A percentile compares a stretch with the other conserved stretches of the same genome.
These are phyloP conservation scores for Paecilomyces sp. DNA, from an alignment of 2,329 filamentous ascomycete species.

Conservation along the genomic window DNA sequence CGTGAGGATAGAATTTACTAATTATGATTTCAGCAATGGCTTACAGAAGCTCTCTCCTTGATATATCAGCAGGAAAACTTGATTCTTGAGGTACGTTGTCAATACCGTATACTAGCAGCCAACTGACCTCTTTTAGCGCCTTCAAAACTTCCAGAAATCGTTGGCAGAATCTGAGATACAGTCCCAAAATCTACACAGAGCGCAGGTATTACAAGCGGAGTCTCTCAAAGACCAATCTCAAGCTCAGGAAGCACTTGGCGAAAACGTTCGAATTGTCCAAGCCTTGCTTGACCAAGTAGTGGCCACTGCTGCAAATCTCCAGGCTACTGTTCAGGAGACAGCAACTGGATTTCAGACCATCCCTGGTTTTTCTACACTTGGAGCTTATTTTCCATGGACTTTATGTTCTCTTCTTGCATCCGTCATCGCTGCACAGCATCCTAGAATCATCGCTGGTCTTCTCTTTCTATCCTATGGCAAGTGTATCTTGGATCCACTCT, in stretches of 20 bases:
- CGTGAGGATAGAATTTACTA: constrained; percentile 1
- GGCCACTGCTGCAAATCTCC: constrained; percentile 21
- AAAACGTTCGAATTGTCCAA: constrained; percentile 19
- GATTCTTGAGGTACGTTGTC: constrained; percentile 23
- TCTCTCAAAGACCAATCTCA: constrained; percentile 16
- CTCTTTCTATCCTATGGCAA: not conserved
- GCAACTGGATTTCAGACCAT: constrained; percentile 14
- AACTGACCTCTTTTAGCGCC: constrained; percentile 17
- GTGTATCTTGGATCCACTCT: not conserved
- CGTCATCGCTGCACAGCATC: constrained; percentile 16
- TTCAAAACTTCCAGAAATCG: constrained; percentile 23
- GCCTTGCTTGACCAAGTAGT: constrained; percentile 23
- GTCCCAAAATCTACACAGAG: constrained; percentile 22
- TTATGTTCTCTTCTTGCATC: constrained; percentile 17
- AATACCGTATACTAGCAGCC: not conserved
- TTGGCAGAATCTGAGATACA: constrained; percentile 26
- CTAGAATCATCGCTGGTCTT: constrained; percentile 3
- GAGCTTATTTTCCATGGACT: constrained; percentile 15
- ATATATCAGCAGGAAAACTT: constrained; percentile 26
- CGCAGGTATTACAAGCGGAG: constrained; percentile 28
- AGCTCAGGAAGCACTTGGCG: constrained; percentile 19
- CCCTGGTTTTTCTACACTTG: constrained; percentile 10
- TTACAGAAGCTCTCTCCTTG: constrained; percentile 17
- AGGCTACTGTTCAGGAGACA: constrained; percentile 23
- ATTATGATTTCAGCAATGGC: constrained; percentile 22